Evolutionary conservation across 768 basidiomycete species (phyloP).

Genomic region (Pholiota conissans): DNA sequence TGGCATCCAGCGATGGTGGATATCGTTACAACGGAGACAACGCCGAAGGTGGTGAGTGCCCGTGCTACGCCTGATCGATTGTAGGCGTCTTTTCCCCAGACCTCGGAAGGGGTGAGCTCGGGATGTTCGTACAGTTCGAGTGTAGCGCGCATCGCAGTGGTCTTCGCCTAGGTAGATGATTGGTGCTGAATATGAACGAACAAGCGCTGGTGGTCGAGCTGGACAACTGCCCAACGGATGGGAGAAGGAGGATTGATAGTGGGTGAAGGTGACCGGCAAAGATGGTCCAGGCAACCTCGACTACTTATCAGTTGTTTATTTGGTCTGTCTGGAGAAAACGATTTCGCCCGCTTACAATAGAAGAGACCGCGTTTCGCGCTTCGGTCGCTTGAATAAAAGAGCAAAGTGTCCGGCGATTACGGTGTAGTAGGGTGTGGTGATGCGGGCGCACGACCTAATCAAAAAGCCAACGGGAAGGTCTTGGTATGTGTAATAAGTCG

Average conservation of each 20-base stretch:
- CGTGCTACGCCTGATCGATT: slow-evolving; percentile 22
- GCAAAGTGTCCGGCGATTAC: neutral
- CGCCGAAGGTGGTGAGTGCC: slow-evolving; percentile 29
- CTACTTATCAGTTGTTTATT: neutral
- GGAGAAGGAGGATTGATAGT: neutral
- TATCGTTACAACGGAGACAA: slow-evolving; percentile 30
- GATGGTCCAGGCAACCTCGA: neutral
- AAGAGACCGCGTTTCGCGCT: neutral
- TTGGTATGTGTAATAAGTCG: neutral
- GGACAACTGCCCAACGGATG: neutral
- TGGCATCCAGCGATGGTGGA: slow-evolving; percentile 33
- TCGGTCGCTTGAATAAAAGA: neutral
- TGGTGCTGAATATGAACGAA: neutral
- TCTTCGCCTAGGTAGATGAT: neutral
- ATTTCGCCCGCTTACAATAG: neutral
- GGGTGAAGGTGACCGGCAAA: neutral
- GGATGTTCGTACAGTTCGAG: slow-evolving; percentile 38
- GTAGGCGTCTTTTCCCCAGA: slow-evolving; percentile 32
- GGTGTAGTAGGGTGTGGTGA: neutral
- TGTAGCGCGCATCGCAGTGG: slow-evolving; percentile 35
- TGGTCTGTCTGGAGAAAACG: neutral
- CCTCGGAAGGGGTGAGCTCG: slow-evolving; percentile 37
- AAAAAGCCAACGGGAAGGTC: neutral
- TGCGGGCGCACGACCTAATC: neutral
- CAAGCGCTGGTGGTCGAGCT: neutral